Conservation (phyloP, 495 filamentous ascomycete genomes). For the Collariella sp. region DNA sequence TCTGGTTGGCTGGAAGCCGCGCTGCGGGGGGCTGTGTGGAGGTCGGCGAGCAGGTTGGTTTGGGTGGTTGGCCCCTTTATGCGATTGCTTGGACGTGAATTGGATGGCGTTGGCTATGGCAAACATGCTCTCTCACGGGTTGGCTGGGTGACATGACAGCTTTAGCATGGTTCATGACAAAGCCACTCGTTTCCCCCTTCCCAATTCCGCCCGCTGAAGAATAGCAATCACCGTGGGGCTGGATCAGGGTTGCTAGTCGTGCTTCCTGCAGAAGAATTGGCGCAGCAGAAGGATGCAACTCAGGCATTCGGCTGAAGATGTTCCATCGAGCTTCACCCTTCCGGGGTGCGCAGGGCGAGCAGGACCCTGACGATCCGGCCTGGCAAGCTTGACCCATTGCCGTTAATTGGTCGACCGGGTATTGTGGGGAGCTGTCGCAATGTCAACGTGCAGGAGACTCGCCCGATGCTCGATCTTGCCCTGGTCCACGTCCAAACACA, state of each 20-base stretch:
- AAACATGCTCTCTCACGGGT: no score
- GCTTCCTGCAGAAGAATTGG: neutral
- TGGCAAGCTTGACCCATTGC: neutral
- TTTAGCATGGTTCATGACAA: no score
- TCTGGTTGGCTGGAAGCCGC: neutral
- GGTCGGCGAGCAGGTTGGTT: neutral
- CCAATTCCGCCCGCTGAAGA: no score
- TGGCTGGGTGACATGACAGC: no score
- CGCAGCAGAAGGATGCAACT: neutral
- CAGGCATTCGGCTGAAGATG: neutral
- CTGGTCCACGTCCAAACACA: neutral
- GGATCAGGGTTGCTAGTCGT: neutral
- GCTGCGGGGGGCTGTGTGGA: neutral
- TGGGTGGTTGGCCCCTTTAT: neutral
- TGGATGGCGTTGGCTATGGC: neutral
- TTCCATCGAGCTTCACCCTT: neutral
- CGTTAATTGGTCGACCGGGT: neutral
- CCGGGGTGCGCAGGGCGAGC: neutral
- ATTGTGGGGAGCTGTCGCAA: neutral
- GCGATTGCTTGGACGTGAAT: neutral
- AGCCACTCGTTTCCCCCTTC: no score
- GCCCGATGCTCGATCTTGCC: neutral
- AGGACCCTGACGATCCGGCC: conserved; percentile 6
- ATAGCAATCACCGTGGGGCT: no score
- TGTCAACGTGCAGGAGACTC: neutral